Percentiles rank a stretch among this genome's conserved stretches.
Evolutionary conservation across 331 rosid species (phyloP).

Genomic region (Quercus lobata): DNA sequence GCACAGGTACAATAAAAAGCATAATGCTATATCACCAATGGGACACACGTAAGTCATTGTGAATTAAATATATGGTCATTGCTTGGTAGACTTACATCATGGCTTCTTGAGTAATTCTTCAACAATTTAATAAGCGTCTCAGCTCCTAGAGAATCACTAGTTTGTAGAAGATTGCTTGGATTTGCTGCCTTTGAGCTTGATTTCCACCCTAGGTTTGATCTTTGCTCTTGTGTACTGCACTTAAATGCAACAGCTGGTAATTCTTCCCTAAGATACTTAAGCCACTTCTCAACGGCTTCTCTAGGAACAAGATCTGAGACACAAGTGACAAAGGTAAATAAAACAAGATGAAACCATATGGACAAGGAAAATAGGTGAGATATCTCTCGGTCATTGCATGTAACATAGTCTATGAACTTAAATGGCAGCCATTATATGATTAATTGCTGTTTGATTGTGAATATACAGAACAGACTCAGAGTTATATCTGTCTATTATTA

Average conservation of each 20-base stretch:
- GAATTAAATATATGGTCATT: not conserved
- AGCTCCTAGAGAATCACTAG: constrained; percentile 96
- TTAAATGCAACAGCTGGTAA: constrained; percentile 95
- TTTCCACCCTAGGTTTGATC: constrained; percentile 87
- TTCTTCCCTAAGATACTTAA: constrained; percentile 88
- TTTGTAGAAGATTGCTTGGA: constrained; percentile 57
- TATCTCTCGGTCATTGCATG: not conserved
- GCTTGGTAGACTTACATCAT: constrained; percentile 48
- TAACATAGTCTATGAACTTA: not conserved
- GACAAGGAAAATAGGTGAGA: not conserved
- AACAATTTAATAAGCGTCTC: constrained; percentile 87
- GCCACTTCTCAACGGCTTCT: constrained; percentile 95
- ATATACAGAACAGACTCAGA: not conserved
- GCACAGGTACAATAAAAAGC: not conserved
- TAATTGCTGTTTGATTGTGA: not conserved
- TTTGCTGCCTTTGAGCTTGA: constrained; percentile 65
- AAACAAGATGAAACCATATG: not conserved
- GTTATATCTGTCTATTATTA: not conserved
- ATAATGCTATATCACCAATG: not conserved
- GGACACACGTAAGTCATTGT: not conserved
- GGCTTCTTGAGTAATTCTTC: constrained; percentile 95
- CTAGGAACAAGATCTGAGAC: constrained; percentile 87
- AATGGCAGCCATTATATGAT: not conserved
- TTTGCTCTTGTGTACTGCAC: constrained; percentile 95
- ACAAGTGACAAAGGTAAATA: constrained; percentile 15